Evolutionary conservation across 345 rosid species (phyloP), one percentile per base, ranked within the genome.

Genomic region (Arabis alpina): DNA sequence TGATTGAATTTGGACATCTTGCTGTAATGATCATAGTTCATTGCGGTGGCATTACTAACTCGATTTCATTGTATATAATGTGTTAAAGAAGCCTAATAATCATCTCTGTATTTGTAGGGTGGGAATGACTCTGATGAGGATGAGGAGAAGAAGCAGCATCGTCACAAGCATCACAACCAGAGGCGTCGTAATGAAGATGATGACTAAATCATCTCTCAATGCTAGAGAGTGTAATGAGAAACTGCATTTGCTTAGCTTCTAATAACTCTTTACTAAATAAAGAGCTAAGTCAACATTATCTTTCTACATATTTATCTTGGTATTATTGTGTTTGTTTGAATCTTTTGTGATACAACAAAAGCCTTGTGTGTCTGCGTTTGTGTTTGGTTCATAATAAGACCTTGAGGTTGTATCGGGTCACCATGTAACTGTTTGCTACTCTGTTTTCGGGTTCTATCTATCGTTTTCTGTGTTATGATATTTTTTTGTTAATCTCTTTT

Each of bases 181-280:
- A 80, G 42, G 76, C 74, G 61, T 72, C 70, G 82, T 45, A 87
- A 88, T 62, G 96, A 93, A 0, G 85, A 93, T 19, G 78, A 74
- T 25, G 78, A 74, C 42, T 74, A 53, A 70, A 67, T 9, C 34
- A 34, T 12, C 25, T 51, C 27, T 36, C 63, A 27, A 4, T 59
- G 41, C 3, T 39, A 8, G 64, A 54, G 64, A 58, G 61, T 57
- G 56, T 23, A 10, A 32, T 66, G 72, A 66, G 37, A 9, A 57
- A 66, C 50, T 51, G 62, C 4, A 56, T 44, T 47, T 60, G 19
- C 68, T 52, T 67, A 34, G 78, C 73, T 44, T 74, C 37, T 42
- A 43, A 54, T 44, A 19, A 11, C 39, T 14, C 45, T 15, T 10
- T 73, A 74, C 50, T 67, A 67, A 74, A 74, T 74, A 70, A 74